Evolutionary conservation across 2,329 filamentous ascomycete species (phyloP).

Genomic region (Biscogniauxia mediterranea): DNA sequence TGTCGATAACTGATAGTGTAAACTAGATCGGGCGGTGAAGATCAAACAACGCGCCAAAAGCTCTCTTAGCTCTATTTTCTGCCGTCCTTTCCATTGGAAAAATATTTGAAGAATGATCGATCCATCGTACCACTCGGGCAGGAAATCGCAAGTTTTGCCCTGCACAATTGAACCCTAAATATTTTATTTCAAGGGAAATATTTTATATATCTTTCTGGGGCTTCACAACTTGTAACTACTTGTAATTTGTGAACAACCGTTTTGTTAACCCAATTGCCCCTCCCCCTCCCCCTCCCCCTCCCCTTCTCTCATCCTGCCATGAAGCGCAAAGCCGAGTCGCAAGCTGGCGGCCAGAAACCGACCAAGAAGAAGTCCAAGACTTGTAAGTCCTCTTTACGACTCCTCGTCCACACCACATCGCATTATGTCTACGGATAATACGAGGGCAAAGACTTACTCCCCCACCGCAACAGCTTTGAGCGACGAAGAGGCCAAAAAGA

Average conservation of each 20-base stretch:
- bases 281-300: no score
- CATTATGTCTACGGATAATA: slow-evolving; percentile 11
- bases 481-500: slow-evolving; percentile 49
- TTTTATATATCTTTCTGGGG: slow-evolving; percentile 2
- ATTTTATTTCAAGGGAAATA: slow-evolving; percentile 4
- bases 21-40: slow-evolving; percentile 20
- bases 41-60: slow-evolving; percentile 4
- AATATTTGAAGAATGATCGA: slow-evolving; percentile 10
- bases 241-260: background rate
- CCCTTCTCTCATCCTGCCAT: slow-evolving; percentile 38
- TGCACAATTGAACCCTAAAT: background rate
- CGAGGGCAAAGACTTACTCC: slow-evolving; percentile 8
- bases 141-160: background rate
- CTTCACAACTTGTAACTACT: slow-evolving; percentile 4
- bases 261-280: slow-evolving; percentile 21
- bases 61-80: slow-evolving; percentile 14
- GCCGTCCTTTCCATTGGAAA: slow-evolving; percentile 14
- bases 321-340: slow-evolving; percentile 60
- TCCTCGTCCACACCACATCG: slow-evolving; percentile 6
- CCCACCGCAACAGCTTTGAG: slow-evolving; percentile 42
- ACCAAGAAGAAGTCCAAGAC: slow-evolving; percentile 52
- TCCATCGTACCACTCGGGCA: slow-evolving; percentile 12
- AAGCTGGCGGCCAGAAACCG: slow-evolving; percentile 41
- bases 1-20: no score
- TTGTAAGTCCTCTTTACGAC: slow-evolving; percentile 30